A percentile compares a stretch with the other conserved stretches of the same genome.
phyloP scores from a whole-genome alignment of 495 filamentous ascomycete species.

The Xylaria grammica region DNA sequence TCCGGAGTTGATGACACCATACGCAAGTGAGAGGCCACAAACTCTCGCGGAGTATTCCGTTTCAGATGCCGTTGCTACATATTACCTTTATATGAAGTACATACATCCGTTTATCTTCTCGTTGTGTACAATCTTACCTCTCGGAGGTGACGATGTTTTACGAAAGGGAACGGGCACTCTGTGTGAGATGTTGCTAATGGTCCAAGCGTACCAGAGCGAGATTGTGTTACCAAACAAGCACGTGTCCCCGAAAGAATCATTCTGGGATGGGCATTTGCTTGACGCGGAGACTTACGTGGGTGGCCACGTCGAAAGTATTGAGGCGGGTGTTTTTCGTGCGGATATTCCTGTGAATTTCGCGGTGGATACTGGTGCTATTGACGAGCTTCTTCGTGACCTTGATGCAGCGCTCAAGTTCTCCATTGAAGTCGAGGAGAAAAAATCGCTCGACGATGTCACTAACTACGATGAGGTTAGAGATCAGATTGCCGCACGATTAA shows the following conservation, averaged over 20 bases:
- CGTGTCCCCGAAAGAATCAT: conserved; percentile 84
- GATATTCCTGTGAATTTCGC: conserved; percentile 95
- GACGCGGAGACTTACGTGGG: conserved; percentile 98
- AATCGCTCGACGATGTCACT: conserved; percentile 83
- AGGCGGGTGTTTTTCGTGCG: conserved; percentile 94
- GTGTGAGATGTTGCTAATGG: conserved; percentile 99
- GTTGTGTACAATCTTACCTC: conserved; percentile 91
- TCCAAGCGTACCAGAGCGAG: conserved; percentile 89
- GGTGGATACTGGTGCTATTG: conserved; percentile 83
- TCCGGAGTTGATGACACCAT: conserved; percentile 95
- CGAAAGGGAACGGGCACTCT: conserved; percentile 96
- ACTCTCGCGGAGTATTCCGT: conserved; percentile 97
- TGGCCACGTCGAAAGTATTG: conserved; percentile 98
- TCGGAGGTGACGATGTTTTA: conserved; percentile 89
- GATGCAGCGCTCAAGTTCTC: conserved; percentile 92
- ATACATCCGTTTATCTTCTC: conserved; percentile 99
- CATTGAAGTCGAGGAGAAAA: conserved; percentile 93
- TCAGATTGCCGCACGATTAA: conserved; percentile 76
- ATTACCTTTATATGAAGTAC: conserved; percentile 99
- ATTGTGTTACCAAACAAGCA: conserved; percentile 98
- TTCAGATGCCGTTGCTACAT: conserved; percentile 97
- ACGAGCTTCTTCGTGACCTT: conserved; percentile 84
- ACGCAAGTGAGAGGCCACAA: conserved; percentile 90
- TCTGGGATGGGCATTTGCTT: conserved; percentile 95
- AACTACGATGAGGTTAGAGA: conserved; percentile 94